A percentile compares a stretch with the other conserved stretches of the same genome.
Conservation (phyloP, 78 protist genomes). For the Guillardia theta region DNA sequence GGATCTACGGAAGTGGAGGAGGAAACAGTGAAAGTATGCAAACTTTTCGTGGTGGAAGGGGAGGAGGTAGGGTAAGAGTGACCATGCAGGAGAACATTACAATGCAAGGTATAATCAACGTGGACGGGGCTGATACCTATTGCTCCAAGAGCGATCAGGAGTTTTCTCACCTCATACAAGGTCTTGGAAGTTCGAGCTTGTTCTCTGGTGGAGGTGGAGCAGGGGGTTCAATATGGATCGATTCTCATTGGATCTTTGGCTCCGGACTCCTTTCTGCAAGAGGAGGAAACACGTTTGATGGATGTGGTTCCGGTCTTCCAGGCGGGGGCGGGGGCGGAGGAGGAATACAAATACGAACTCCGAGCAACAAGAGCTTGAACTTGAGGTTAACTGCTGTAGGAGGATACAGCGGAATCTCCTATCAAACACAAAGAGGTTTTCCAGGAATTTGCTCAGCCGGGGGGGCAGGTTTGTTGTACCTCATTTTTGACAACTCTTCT, state of each 20-base stretch:
- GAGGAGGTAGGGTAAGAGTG: neutral
- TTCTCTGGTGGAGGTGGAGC: neutral
- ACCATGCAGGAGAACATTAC: neutral
- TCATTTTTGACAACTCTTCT: too few relatives aligned
- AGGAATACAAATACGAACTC: too few relatives aligned
- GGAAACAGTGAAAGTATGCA: neutral
- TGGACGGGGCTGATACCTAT: neutral
- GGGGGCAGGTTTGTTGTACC: too few relatives aligned
- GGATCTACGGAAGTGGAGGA: neutral
- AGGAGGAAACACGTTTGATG: neutral
- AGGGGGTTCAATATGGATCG: neutral
- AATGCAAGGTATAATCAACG: neutral
- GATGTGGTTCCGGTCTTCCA: neutral
- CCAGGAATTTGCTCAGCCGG: too few relatives aligned
- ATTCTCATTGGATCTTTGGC: neutral
- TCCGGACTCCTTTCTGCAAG: neutral
- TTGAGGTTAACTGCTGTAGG: too few relatives aligned
- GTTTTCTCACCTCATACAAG: too few relatives aligned
- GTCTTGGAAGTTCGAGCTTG: too few relatives aligned
- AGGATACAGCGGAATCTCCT: too few relatives aligned
- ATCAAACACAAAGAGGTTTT: too few relatives aligned
- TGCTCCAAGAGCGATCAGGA: neutral
- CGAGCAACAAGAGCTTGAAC: too few relatives aligned
- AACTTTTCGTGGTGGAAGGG: neutral
- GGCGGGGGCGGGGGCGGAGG: slow-evolving; percentile 2